phyloP scores from a whole-genome alignment of 2,329 filamentous ascomycete genomes.

The Calycina herbarum region DNA sequence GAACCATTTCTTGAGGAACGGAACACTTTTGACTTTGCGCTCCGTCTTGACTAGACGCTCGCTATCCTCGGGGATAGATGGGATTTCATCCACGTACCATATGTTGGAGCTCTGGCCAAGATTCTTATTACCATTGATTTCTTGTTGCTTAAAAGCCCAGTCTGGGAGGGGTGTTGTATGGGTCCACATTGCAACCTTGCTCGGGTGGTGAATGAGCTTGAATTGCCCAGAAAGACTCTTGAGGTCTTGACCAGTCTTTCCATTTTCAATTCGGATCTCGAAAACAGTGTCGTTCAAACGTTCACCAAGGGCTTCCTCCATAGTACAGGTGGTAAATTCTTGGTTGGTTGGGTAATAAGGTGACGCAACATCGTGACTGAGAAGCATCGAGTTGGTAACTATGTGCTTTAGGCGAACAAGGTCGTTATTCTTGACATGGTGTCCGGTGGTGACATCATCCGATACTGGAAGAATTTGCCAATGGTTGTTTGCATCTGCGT shows the following conservation, averaged over 20 bases:
- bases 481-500: conserved; percentile 98
- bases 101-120: conserved; percentile 84
- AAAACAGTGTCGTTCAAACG: conserved; percentile 90
- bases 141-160: conserved; percentile 95
- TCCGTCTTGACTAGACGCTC: conserved; percentile 75
- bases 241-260: conserved; percentile 79
- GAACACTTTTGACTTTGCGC: conserved; percentile 76
- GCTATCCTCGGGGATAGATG: conserved; percentile 68
- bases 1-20: conserved; percentile 92
- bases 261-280: conserved; percentile 85
- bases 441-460: conserved; percentile 58
- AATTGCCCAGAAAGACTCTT: conserved; percentile 90
- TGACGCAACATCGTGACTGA: conserved; percentile 96
- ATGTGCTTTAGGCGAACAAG: conserved; percentile 83
- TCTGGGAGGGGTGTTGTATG: conserved; percentile 93
- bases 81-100: conserved; percentile 90
- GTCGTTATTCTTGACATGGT: conserved; percentile 78
- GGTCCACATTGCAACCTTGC: conserved; percentile 99
- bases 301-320: conserved; percentile 69
- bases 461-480: conserved; percentile 85
- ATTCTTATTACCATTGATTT: conserved; percentile 99
- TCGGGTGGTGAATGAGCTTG: conserved; percentile 91
- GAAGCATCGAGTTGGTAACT: conserved; percentile 78
- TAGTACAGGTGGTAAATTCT: conserved; percentile 84
- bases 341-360: conserved; percentile 97